phyloP scores from a whole-genome alignment of 2,329 filamentous ascomycete genomes.

The Acarospora socialis region DNA sequence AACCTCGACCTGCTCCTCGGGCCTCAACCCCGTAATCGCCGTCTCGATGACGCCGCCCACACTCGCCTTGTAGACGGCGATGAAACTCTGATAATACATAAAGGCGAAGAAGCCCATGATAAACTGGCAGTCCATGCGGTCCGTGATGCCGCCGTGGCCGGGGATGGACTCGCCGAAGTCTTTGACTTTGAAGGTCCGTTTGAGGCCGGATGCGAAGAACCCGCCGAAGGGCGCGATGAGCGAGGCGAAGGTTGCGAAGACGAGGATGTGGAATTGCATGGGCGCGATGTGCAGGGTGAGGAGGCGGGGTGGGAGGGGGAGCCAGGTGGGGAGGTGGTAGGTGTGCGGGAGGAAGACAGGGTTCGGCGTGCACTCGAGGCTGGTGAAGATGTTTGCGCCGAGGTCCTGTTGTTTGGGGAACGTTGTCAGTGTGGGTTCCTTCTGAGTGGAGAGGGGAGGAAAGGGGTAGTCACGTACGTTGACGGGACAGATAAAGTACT shows the following conservation, averaged over 20 bases:
- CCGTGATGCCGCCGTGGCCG: slow-evolving; percentile 88
- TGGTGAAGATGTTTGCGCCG: slow-evolving; percentile 82
- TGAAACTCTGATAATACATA: slow-evolving; percentile 98
- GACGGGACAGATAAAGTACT: slow-evolving; percentile 97
- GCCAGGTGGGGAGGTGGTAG: slow-evolving; percentile 58
- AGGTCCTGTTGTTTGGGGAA: slow-evolving; percentile 44
- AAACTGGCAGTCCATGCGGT: slow-evolving; percentile 99
- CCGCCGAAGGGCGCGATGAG: slow-evolving; percentile 94
- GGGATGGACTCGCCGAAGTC: slow-evolving; percentile 98
- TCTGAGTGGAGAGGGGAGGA: neutral
- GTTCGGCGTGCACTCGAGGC: slow-evolving; percentile 79
- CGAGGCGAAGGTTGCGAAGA: slow-evolving; percentile 85
- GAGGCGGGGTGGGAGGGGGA: slow-evolving; percentile 50
- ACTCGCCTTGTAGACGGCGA: slow-evolving; percentile 72
- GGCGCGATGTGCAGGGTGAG: slow-evolving; percentile 64
- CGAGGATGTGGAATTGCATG: slow-evolving; percentile 84
- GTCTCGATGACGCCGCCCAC: slow-evolving; percentile 81
- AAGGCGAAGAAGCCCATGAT: slow-evolving; percentile 99
- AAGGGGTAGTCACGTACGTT: slow-evolving; percentile 40
- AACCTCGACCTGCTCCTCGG: slow-evolving; percentile 79
- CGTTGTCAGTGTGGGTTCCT: neutral
- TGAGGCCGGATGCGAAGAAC: slow-evolving; percentile 94
- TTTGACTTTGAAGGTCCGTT: slow-evolving; percentile 99
- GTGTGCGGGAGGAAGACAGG: slow-evolving; percentile 72
- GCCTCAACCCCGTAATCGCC: slow-evolving; percentile 74